Percentiles rank a stretch among this genome's conserved stretches.
Evolutionary conservation across 1,284 basidiomycete species (phyloP).

Genomic region (Singerocomus rubriflavus): DNA sequence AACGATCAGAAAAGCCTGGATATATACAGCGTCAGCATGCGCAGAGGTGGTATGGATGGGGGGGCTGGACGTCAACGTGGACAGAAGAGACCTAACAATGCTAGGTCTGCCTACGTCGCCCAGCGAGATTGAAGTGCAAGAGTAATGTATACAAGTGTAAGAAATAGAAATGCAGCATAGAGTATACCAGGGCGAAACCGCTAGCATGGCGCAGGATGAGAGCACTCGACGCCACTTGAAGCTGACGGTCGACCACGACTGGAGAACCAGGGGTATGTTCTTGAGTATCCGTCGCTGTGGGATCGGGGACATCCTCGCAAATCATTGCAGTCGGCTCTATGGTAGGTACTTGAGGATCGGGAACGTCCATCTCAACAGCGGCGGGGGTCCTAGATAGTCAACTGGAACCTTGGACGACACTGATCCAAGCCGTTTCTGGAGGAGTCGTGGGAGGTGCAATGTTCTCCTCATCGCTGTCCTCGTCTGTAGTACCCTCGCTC

Average conservation of each 20-base stretch:
- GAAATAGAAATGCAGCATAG: conserved; percentile 47
- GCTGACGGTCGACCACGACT: conserved; percentile 18
- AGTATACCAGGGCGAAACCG: conserved; percentile 43
- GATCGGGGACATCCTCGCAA: conserved; percentile 17
- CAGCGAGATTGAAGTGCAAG: conserved; percentile 37
- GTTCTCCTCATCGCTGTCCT: conserved; percentile 33
- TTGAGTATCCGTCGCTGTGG: conserved; percentile 20
- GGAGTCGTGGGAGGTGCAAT: conserved; percentile 27
- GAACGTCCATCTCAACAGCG: conserved; percentile 18
- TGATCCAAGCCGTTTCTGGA: conserved; percentile 34
- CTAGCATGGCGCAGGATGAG: conserved; percentile 39
- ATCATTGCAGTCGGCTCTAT: conserved; percentile 26
- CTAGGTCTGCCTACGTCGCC: conserved; percentile 31
- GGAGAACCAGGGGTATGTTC: conserved; percentile 20
- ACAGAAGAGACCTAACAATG: conserved; percentile 4
- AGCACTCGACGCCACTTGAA: conserved; percentile 23
- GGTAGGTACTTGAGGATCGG: conserved; percentile 13
- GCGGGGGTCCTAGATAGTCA: conserved; percentile 33
- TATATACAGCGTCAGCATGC: conserved; percentile 33
- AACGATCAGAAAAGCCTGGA: conserved; percentile 23
- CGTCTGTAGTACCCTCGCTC: conserved; percentile 30
- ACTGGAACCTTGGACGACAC: conserved; percentile 29
- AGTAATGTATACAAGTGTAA: conserved; percentile 51
- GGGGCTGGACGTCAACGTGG: background rate
- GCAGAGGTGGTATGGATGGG: conserved; percentile 8